Percentiles rank a stretch among this genome's conserved stretches.
Conservation (phyloP, 495 filamentous ascomycete genomes). For the Penicillium cosmopolitanum region DNA sequence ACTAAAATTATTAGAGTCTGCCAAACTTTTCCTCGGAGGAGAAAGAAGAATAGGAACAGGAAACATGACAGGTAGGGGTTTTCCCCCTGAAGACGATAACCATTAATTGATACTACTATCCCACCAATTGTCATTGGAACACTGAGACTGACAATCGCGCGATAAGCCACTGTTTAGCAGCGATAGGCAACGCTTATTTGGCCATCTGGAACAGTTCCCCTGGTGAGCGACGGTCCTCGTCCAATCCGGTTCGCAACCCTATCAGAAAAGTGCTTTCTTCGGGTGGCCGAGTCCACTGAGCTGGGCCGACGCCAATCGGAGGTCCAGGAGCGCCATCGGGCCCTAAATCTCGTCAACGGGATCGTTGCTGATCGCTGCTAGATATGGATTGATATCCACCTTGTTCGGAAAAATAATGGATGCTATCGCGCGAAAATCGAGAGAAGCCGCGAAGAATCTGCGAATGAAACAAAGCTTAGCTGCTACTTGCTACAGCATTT, state of each 20-base stretch:
- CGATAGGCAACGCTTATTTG: too few relatives aligned
- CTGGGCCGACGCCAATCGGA: conserved; percentile 24
- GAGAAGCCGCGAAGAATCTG: background rate
- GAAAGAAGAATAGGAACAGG: too few relatives aligned
- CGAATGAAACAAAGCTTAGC: background rate
- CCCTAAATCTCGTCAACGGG: conserved; percentile 12
- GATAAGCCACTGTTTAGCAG: too few relatives aligned
- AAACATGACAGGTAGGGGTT: too few relatives aligned
- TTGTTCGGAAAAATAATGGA: background rate
- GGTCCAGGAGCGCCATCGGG: conserved; percentile 6
- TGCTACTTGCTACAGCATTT: conserved; percentile 2
- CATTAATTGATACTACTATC: too few relatives aligned
- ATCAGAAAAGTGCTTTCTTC: background rate
- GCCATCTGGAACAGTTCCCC: too few relatives aligned
- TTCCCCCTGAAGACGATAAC: too few relatives aligned
- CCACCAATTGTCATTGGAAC: too few relatives aligned
- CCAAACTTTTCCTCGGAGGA: too few relatives aligned
- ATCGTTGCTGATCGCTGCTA: conserved; percentile 15
- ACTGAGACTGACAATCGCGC: too few relatives aligned
- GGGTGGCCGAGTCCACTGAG: conserved; percentile 18
- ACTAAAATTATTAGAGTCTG: too few relatives aligned
- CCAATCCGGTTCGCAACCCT: background rate
- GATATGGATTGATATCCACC: conserved; percentile 14
- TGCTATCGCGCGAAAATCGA: background rate
- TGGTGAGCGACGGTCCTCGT: too few relatives aligned